phyloP scores from a whole-genome alignment of 495 filamentous ascomycete genomes.

The Barbatosphaeria neglecta region DNA sequence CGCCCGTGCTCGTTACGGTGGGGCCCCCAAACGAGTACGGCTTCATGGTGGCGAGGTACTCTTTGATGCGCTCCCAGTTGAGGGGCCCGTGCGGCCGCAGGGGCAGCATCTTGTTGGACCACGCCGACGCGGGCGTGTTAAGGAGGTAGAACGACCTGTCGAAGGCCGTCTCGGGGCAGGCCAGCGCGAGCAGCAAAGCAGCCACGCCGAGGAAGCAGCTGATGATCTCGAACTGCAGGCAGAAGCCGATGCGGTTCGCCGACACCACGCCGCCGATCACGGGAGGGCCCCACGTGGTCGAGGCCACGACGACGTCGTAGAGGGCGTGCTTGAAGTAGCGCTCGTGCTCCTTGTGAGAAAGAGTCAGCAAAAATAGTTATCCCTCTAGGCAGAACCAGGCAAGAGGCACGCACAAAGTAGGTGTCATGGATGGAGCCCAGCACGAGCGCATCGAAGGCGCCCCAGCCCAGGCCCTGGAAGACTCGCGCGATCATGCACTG shows the following conservation, averaged over 20 bases:
- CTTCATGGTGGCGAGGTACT: constrained; percentile 26
- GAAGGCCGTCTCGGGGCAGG: constrained; percentile 38
- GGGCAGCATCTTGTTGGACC: constrained; percentile 17
- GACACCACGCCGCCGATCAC: constrained; percentile 37
- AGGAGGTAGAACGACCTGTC: constrained; percentile 20
- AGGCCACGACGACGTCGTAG: constrained; percentile 24
- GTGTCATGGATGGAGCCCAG: constrained; percentile 36
- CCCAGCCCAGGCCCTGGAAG: constrained; percentile 43
- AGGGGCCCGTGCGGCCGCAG: constrained; percentile 16
- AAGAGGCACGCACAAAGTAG: constrained; percentile 36
- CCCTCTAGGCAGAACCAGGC: too few relatives aligned
- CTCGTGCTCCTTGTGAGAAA: constrained; percentile 33
- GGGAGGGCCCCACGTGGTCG: constrained; percentile 37
- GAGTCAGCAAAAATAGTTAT: constrained; percentile 8
- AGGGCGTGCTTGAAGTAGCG: constrained; percentile 23
- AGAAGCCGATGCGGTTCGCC: constrained; percentile 19
- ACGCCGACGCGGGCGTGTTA: constrained; percentile 16
- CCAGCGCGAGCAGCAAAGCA: constrained; percentile 30
- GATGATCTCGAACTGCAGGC: constrained; percentile 33
- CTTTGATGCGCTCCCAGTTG: constrained; percentile 13
- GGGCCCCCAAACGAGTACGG: constrained; percentile 21
- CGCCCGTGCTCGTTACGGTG: constrained; percentile 10
- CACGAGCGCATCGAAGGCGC: constrained; percentile 36
- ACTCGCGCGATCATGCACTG: constrained; percentile 37
- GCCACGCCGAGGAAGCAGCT: constrained; percentile 32